Base-by-base conservation (phyloP, 1,284 basidiomycete genomes). In the Pseudozyma hubeiensis region DNA sequence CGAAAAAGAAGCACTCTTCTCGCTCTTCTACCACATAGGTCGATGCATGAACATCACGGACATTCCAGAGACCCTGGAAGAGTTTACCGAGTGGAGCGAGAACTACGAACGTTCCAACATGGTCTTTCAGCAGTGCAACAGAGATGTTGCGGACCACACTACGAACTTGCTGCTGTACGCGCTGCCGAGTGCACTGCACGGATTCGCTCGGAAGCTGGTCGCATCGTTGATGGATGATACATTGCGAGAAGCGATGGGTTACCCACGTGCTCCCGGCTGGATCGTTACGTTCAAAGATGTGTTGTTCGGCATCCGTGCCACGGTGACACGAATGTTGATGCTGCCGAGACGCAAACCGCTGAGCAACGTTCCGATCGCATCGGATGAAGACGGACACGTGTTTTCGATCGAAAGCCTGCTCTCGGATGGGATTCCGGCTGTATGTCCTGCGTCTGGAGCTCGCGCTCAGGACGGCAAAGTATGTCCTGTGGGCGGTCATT, bases 1-100 rank as follows among this genome's bases (percentile, higher is more conserved):
- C n/a, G 76, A 78, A 31, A 58, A 62, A 16, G 72, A 78, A 53
- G 76, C 72, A 0, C 44, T 69, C 13, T 78, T 72, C n/a, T 43
- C 72, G 10, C 37, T 72, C 6, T 69, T 68, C 45, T 72, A 72
- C 37, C 76, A 75, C 49, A 40, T 63, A 5, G 76, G 72, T 13
- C 37, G 67, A 11, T 75, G 72, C 50, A 62, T 75, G 73, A 67
- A 57, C 7, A 77, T 77, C 56, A 19, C 33, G 8, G 19, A 60
- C 48, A 75, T 75, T 24, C 72, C 72, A 1, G 60, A 69, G 2
- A 73, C 24, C 3, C 48, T 46, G 19, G 55, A 63, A 29, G 76
- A 49, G 5, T 24, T 78, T 4, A 16, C 41, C 4, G 54, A 64
- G 19, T 78, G 76, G 76, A 59, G 61, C 34, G 41, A 50, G 1